Evolutionary conservation across 768 basidiomycete species (phyloP), one percentile per base, ranked within the genome.

Genomic region (Hygrophorus russula): DNA sequence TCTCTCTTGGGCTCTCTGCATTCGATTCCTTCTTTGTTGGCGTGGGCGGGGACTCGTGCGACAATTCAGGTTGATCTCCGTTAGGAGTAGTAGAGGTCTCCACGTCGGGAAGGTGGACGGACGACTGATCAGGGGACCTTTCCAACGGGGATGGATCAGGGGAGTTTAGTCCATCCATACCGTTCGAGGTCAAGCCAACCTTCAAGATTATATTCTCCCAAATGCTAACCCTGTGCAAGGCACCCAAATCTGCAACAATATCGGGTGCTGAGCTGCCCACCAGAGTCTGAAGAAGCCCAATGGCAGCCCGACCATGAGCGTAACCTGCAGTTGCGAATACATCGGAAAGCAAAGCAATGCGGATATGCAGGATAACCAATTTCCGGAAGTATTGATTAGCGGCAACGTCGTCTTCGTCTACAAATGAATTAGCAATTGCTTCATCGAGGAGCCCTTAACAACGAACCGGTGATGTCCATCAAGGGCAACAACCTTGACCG

Each of bases 181-280:
- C 77, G 51, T 69, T 74, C 12, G 65, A 59, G 12, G 67, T 59
- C 32, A 82, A 60, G 18, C 73, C 75, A 13, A 70, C 65, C 51
- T 82, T 84, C 39, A 96, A 70, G 13, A 78, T 62, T 32, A 89
- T 83, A 51, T 88, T 91, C 62, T 94, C 89, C 84, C 87, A 89
- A 5, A 89, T 74, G 47, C 77, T 80, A 1, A 80, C 76, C 12
- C 88, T 77, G 57, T 96, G 91, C 5, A 97, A 64, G 36, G 73
- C 61, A 2, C 92, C 94, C 19, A 97, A 67, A 48, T 85, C 74
- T 3, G 63, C 61, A 18, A 98, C 62, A 19, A 89, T 73, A 48
- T 78, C 67, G 13, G 76, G 69, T 13, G 78, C 70, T 17, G 73
- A 75, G 17, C 70, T 71, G 15, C 67, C 71, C 70, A 82, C 81